A percentile compares a stretch with the other conserved stretches of the same genome.
Conservation (phyloP, 2,329 filamentous ascomycete species). For the Alternaria panax region DNA sequence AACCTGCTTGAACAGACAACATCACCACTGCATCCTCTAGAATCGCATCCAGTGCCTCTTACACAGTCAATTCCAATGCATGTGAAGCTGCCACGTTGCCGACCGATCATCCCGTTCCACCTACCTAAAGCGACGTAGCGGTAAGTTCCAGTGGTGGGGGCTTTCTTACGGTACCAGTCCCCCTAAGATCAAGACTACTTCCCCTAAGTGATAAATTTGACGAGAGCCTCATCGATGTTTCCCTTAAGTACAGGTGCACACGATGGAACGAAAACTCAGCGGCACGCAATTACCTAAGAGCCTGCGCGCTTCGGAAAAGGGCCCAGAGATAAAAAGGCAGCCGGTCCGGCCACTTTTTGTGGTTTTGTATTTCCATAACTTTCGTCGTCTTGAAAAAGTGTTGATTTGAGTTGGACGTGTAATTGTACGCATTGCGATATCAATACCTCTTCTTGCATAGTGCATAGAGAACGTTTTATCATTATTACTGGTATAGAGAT, state of each 20-base stretch:
- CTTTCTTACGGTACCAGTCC: conserved; percentile 17
- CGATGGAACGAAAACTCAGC: conserved; percentile 36
- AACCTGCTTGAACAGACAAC: neutral
- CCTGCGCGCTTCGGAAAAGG: conserved; percentile 15
- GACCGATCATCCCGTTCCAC: conserved; percentile 3
- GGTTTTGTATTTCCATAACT: neutral
- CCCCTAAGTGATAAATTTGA: conserved; percentile 43
- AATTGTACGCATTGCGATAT: conserved; percentile 2
- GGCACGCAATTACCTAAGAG: conserved; percentile 47
- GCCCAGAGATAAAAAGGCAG: conserved; percentile 43
- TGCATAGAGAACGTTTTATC: neutral
- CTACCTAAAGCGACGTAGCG: conserved; percentile 32
- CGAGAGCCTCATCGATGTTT: conserved; percentile 30
- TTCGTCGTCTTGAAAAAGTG: neutral
- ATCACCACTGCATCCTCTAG: too few relatives aligned
- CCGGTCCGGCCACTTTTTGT: conserved; percentile 22
- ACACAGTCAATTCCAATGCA: neutral
- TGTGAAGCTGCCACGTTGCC: neutral
- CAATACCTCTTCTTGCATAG: neutral
- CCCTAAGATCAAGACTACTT: conserved; percentile 31
- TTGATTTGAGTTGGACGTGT: neutral
- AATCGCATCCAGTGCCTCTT: too few relatives aligned
- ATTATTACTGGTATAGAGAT: neutral
- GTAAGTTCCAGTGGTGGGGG: neutral
- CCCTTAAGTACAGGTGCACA: conserved; percentile 46